Evolutionary conservation across 2,329 filamentous ascomycete genomes (phyloP).

Genomic region (Apiospora pterosperma): DNA sequence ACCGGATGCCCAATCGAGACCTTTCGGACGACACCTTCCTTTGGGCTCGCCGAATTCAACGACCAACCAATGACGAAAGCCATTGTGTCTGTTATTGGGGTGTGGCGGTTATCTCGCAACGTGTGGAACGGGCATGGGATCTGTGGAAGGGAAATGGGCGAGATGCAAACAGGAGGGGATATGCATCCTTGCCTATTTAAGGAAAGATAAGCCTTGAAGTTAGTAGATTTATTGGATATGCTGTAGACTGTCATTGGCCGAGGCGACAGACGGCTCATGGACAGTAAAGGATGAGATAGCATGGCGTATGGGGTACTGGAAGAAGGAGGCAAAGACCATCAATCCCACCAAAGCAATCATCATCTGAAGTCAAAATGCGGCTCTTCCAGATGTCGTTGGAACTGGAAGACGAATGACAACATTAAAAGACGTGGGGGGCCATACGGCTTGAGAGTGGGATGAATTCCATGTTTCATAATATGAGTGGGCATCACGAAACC

Average conservation of each 20-base stretch:
- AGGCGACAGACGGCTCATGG: not conserved
- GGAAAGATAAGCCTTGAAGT: not conserved
- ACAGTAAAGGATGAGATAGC: not conserved
- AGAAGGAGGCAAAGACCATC: not conserved
- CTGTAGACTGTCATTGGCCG: not conserved
- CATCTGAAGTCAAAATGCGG: slow-evolving; percentile 1
- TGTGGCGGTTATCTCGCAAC: not conserved
- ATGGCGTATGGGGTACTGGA: not conserved
- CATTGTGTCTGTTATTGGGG: not conserved
- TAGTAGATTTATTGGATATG: not conserved
- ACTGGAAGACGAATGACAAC: not conserved
- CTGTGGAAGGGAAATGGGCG: not conserved
- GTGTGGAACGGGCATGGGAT: not conserved
- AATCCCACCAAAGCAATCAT: not conserved
- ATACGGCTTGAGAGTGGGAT: not conserved
- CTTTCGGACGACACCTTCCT: not conserved
- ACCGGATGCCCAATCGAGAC: not conserved
- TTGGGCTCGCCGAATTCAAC: not conserved
- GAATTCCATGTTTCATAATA: not conserved
- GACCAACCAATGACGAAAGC: not conserved
- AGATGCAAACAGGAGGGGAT: not conserved
- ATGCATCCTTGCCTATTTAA: not conserved
- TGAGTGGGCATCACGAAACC: not conserved
- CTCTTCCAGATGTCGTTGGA: slow-evolving; percentile 1
- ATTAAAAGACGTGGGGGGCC: not conserved